Conservation (phyloP, 164 flowering plant genomes). For the Brasenia schreberi region DNA sequence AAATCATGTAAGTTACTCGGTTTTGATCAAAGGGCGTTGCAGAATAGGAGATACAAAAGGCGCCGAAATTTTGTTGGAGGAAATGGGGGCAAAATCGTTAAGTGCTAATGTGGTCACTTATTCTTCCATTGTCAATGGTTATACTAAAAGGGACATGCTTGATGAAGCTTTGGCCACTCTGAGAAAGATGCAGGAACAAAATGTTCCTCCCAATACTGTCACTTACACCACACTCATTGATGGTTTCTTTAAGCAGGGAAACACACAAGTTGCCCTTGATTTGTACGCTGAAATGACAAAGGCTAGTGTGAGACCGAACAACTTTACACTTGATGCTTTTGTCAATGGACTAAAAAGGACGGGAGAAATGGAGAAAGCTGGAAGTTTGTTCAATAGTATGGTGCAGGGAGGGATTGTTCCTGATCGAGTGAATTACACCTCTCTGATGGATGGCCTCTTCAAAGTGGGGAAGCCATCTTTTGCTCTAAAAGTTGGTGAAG, state of each 20-base stretch:
- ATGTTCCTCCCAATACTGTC: constrained; percentile 44
- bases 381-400: constrained; percentile 30
- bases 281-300: constrained; percentile 50
- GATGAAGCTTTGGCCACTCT: constrained; percentile 36
- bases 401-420: constrained; percentile 43
- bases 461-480: constrained; percentile 51
- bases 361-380: constrained; percentile 55
- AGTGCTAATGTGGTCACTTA: constrained; percentile 49
- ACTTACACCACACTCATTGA: constrained; percentile 51
- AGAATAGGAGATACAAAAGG: constrained; percentile 48
- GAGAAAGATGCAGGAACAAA: constrained; percentile 34
- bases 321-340: constrained; percentile 46
- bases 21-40: constrained; percentile 59
- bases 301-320: constrained; percentile 40
- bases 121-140: constrained; percentile 58
- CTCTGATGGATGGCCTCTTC: constrained; percentile 74
- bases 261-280: constrained; percentile 34
- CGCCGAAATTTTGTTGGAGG: constrained; percentile 34
- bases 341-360: constrained; percentile 53
- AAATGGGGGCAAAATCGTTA: constrained; percentile 42
- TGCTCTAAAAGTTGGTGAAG: constrained; percentile 52
- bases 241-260: constrained; percentile 58
- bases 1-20: constrained; percentile 48
- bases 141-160: constrained; percentile 48
- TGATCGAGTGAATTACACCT: constrained; percentile 71